A percentile compares a stretch with the other conserved stretches of the same genome.
Conservation (phyloP, 306 rosid species). For the Cicer arietinum region DNA sequence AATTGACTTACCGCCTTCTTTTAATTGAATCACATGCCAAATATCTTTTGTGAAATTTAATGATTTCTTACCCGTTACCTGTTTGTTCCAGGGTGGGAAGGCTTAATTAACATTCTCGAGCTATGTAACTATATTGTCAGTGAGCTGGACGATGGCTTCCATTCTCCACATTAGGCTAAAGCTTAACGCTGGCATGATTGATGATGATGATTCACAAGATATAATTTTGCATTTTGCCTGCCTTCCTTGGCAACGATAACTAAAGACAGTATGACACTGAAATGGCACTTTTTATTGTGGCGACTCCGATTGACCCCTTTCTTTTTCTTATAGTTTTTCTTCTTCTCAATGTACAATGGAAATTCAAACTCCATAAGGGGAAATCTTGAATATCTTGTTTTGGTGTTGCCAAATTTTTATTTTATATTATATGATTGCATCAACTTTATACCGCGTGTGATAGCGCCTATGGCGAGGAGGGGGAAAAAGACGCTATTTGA, state of each 20-base stretch:
- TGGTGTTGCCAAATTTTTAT: conserved; percentile 24
- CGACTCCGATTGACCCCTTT: conserved; percentile 40
- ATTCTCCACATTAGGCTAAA: conserved; percentile 39
- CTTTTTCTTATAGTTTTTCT: background rate
- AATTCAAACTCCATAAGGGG: conserved; percentile 39
- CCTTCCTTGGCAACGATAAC: conserved; percentile 41
- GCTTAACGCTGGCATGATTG: conserved; percentile 36
- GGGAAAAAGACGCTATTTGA: background rate
- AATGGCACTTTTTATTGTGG: conserved; percentile 38
- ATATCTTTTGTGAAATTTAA: conserved; percentile 12
- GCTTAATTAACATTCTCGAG: conserved; percentile 24
- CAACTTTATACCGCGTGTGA: background rate
- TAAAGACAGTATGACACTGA: conserved; percentile 38
- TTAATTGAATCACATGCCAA: conserved; percentile 6
- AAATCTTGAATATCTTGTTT: conserved; percentile 33
- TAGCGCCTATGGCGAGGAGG: too few species aligned
- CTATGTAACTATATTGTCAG: conserved; percentile 27
- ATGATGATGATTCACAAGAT: conserved; percentile 33
- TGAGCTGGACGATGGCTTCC: conserved; percentile 38
- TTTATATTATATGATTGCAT: conserved; percentile 25
- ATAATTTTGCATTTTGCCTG: conserved; percentile 29
- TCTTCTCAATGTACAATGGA: conserved; percentile 37
- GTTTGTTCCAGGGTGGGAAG: conserved; percentile 52
- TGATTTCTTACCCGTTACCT: conserved; percentile 14
- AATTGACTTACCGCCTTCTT: background rate